Base-by-base conservation (phyloP, 192 early-diverging fungal species). In the Chytriomyces confervae region DNA sequence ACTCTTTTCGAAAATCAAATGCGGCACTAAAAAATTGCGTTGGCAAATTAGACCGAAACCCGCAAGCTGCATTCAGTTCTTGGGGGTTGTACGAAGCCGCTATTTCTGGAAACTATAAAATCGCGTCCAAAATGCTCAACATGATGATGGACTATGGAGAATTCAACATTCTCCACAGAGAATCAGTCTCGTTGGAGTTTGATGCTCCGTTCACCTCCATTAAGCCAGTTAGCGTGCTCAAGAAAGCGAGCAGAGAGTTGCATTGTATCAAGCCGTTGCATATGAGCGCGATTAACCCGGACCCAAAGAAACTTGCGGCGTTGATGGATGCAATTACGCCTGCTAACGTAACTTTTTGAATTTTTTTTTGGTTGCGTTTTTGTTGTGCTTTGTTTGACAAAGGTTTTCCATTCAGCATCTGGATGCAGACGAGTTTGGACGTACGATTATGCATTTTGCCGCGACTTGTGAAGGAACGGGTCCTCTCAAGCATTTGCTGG, bases 401-500 rank as follows among this genome's bases (percentile, higher is more conserved):
- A 57, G 3, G 53, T n/a, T 36, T 36, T 36, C 4, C 36, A 57
- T n/a, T n/a, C 53, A 82, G 51, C 66, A 60, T 11, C 27, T 83
- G 2, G 81, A 84, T n/a, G 72, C 76, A 0, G 88, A 89, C 61
- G 78, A 77, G 4, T 62, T 77, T n/a, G 80, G 82, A 0, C 80
- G 88, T 29, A 84, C 81, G 10, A 77, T 83, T 9, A 74, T 84
- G 3, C 86, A 88, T 67, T 89, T 84, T 81, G 85, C 89, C 13
- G 86, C 86, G 20, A 84, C 70, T 7, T 83, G 82, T 62, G 70
- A 81, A 47, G 80, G 82, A 29, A 66, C 85, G 23, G 86, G 29
- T 18, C 80, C 80, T 23, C 70, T 90, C n/a, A 64, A 86, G n/a
- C 84, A 73, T 50, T 62, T 90, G 62, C 46, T 87, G 8, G 79